Percentiles rank a stretch among this genome's conserved stretches.
phyloP scores from a whole-genome alignment of 805 yeast genomes.

The Saturnispora gosingensis region DNA sequence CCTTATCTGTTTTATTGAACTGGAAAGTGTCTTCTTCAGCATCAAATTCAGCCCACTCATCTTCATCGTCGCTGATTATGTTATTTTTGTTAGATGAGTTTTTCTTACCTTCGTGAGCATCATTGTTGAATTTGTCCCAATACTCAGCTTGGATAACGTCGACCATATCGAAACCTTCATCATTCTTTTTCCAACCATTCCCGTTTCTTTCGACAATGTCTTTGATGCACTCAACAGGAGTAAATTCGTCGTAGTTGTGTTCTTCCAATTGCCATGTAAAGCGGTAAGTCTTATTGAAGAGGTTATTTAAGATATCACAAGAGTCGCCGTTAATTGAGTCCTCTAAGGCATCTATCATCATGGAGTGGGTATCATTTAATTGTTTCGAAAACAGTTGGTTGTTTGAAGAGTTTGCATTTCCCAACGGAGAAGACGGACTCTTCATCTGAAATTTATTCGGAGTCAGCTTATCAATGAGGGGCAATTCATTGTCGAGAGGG shows the following conservation, averaged over 20 bases:
- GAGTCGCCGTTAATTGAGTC: slow-evolving; percentile 4
- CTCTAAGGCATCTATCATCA: slow-evolving; percentile 12
- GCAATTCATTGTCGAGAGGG: neutral
- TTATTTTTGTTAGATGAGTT: neutral
- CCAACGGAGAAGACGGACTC: neutral
- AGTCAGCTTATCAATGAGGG: neutral
- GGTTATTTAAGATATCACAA: slow-evolving; percentile 12
- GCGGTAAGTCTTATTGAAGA: slow-evolving; percentile 24
- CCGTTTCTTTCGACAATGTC: slow-evolving; percentile 64
- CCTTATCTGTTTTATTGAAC: neutral
- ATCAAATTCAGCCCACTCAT: slow-evolving; percentile 9
- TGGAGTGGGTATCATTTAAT: slow-evolving; percentile 2
- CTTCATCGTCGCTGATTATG: neutral
- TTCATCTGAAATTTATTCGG: neutral
- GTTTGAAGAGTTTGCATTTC: neutral
- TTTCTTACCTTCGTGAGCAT: neutral
- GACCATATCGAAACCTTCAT: slow-evolving; percentile 34
- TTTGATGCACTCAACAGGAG: slow-evolving; percentile 63
- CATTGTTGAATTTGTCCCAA: slow-evolving; percentile 5
- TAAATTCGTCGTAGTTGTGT: slow-evolving; percentile 32
- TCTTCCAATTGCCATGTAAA: slow-evolving; percentile 26
- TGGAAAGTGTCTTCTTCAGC: neutral
- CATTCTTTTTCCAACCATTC: slow-evolving; percentile 52
- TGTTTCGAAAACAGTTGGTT: neutral
- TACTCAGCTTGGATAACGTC: slow-evolving; percentile 27